phyloP scores from a whole-genome alignment of 1,284 basidiomycete species.

The Boletellus deceptivus region DNA sequence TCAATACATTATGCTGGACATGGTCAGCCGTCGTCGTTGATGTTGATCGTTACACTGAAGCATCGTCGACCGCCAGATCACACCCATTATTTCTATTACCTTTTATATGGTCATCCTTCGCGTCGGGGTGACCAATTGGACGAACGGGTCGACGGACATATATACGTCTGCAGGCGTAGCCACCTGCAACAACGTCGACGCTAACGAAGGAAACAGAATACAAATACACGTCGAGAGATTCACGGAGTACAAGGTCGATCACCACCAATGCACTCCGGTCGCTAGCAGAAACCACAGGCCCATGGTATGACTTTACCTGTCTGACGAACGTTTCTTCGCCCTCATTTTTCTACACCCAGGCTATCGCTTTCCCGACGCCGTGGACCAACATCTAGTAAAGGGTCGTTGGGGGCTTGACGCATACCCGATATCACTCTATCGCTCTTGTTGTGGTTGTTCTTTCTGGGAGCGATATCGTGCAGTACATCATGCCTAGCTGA shows the following conservation, averaged over 20 bases:
- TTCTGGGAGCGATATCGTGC: too few relatives aligned
- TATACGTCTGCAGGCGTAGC: not conserved
- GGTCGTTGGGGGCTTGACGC: too few relatives aligned
- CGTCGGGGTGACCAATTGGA: not conserved
- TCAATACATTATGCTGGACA: not conserved
- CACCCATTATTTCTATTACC: slow-evolving; percentile 2
- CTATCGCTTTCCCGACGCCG: too few relatives aligned
- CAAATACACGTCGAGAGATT: not conserved
- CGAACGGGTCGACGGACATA: not conserved
- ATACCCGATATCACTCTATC: too few relatives aligned
- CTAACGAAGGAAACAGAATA: not conserved
- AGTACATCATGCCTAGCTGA: too few relatives aligned
- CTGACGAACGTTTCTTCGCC: too few relatives aligned
- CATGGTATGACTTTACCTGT: too few relatives aligned
- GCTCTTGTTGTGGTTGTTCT: too few relatives aligned
- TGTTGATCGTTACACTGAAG: not conserved
- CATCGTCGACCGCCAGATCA: not conserved
- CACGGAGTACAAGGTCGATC: not conserved
- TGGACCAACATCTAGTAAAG: too few relatives aligned
- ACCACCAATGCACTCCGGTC: not conserved
- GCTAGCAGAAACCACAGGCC: not conserved
- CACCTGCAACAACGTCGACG: not conserved
- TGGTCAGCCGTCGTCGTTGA: not conserved
- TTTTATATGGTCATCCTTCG: slow-evolving; percentile 3
- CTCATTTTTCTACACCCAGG: too few relatives aligned